Conservation (phyloP, 805 yeast species). For the Ogataea methanolica region DNA sequence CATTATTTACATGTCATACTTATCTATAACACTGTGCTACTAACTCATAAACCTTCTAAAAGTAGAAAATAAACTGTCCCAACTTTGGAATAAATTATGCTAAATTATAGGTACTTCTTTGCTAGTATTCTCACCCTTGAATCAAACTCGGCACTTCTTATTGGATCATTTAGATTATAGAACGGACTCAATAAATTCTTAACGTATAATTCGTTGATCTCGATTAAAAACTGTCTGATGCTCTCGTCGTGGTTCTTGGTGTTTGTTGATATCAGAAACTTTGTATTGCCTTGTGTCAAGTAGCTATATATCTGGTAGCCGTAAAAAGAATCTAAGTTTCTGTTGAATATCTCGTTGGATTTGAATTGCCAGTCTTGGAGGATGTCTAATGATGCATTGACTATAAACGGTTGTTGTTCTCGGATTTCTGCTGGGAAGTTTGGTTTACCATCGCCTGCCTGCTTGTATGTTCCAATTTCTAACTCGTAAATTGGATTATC, state of each 20-base stretch:
- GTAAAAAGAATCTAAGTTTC: conserved; percentile 80
- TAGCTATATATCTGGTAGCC: conserved; percentile 80
- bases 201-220: conserved; percentile 81
- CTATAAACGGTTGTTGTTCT: conserved; percentile 82
- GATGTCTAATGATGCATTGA: conserved; percentile 86
- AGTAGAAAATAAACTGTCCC: no score
- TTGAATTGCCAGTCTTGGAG: conserved; percentile 89
- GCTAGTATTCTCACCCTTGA: conserved; percentile 65
- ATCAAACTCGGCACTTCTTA: conserved; percentile 72
- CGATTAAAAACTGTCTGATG: conserved; percentile 78
- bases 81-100: no score
- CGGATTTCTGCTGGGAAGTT: conserved; percentile 63
- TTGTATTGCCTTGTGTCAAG: conserved; percentile 83
- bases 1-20: not conserved
- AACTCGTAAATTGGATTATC: conserved; percentile 87
- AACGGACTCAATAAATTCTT: conserved; percentile 85
- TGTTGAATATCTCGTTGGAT: conserved; percentile 58
- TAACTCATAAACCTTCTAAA: no score
- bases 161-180: conserved; percentile 70
- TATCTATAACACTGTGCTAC: no score
- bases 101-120: conserved; percentile 60
- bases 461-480: conserved; percentile 73
- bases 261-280: conserved; percentile 69
- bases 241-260: conserved; percentile 57
- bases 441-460: conserved; percentile 59